Conservation (phyloP, 306 rosid genomes). For the Phaseolus lunatus region DNA sequence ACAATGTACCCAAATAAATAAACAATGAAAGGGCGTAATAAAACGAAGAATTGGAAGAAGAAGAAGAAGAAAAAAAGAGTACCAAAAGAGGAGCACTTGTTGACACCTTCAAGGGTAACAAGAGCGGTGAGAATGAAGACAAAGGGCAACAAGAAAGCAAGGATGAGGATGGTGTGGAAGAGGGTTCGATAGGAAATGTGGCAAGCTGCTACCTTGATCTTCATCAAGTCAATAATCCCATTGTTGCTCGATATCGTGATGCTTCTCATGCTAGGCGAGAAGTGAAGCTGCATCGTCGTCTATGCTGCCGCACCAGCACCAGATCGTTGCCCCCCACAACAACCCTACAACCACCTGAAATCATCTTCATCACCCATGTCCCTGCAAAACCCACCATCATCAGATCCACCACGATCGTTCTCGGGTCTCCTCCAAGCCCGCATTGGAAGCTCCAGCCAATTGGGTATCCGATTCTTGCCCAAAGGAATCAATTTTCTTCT, state of each 20-base stretch:
- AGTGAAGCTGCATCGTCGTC: constrained; percentile 99
- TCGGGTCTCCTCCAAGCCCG: constrained; percentile 59
- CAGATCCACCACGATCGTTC: constrained; percentile 66
- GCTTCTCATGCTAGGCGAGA: constrained; percentile 99
- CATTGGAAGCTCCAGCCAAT: constrained; percentile 57
- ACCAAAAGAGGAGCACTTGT: constrained; percentile 99
- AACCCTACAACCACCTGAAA: constrained; percentile 31
- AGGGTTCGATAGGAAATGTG: constrained; percentile 97
- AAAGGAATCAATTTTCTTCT: constrained; percentile 47
- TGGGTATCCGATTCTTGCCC: constrained; percentile 38
- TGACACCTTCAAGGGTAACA: constrained; percentile 99
- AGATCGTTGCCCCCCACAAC: constrained; percentile 50
- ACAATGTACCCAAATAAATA: background rate
- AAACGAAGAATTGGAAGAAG: constrained; percentile 10
- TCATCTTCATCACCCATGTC: constrained; percentile 47
- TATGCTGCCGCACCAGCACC: constrained; percentile 70
- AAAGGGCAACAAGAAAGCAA: constrained; percentile 95
- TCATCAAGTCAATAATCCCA: constrained; percentile 99
- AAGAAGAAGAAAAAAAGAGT: constrained; percentile 43
- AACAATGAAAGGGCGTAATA: background rate
- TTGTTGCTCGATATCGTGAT: constrained; percentile 99
- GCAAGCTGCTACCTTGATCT: constrained; percentile 99
- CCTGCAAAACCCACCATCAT: constrained; percentile 47
- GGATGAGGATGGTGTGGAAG: constrained; percentile 97
- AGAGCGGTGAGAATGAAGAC: constrained; percentile 99